These are phyloP conservation scores for Lithospermum erythrorhizon DNA, from an alignment of 257 asterid genomes.

Conservation along the genomic window DNA sequence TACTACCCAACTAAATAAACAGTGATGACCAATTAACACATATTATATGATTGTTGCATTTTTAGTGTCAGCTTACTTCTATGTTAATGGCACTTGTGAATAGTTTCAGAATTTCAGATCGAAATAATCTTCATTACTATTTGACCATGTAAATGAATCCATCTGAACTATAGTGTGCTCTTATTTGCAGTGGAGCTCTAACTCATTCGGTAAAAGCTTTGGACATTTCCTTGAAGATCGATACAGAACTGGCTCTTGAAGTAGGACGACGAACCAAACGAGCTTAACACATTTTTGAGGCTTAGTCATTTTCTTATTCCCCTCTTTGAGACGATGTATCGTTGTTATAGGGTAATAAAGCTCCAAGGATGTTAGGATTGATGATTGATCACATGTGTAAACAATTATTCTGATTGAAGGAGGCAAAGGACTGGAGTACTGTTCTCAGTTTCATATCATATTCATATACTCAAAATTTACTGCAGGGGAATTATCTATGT, in stretches of 20 bases:
- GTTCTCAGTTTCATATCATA: background rate
- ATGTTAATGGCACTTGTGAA: no score
- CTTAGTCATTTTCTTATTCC: background rate
- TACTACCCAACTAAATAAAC: no score
- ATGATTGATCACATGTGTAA: background rate
- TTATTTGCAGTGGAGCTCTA: constrained; percentile 68
- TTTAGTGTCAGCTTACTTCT: no score
- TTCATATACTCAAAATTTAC: no score
- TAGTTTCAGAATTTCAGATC: no score
- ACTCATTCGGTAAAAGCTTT: constrained; percentile 97
- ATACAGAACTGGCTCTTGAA: constrained; percentile 82
- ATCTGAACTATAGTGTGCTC: background rate
- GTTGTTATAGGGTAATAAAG: background rate
- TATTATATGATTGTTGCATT: no score
- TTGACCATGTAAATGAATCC: background rate
- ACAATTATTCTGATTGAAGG: background rate
- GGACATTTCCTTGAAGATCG: constrained; percentile 85
- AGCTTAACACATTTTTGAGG: constrained; percentile 24
- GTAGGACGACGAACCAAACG: constrained; percentile 94
- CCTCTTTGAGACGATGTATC: background rate
- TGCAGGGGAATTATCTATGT: no score
- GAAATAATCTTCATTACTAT: background rate
- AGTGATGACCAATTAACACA: no score
- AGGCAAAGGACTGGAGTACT: background rate
- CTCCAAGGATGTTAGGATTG: background rate